A percentile compares a stretch with the other conserved stretches of the same genome.
Evolutionary conservation across 768 basidiomycete genomes (phyloP).

Genomic region (Tricholoma matsutake): DNA sequence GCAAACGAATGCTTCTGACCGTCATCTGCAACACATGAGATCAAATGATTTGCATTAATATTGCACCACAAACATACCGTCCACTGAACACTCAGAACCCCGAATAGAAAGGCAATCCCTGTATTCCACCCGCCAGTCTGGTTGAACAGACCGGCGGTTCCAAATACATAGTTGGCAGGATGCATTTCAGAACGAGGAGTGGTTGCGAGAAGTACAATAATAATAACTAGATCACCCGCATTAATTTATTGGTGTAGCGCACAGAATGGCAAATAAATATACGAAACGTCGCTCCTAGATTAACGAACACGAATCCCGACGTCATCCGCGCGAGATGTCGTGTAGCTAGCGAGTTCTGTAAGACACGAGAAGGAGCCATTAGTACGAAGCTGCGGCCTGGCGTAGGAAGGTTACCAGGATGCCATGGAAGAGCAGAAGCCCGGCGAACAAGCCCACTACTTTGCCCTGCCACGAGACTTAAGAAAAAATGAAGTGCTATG

Average conservation of each 20-base stretch:
- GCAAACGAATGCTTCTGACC: conserved; percentile 28
- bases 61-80: conserved; percentile 46
- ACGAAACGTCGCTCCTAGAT: conserved; percentile 76
- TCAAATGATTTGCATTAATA: conserved; percentile 1
- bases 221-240: conserved; percentile 53
- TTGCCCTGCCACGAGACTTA: conserved; percentile 43
- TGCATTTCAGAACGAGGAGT: conserved; percentile 79
- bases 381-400: not conserved
- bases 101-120: conserved; percentile 82
- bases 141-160: conserved; percentile 69
- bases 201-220: conserved; percentile 77
- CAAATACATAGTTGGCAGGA: conserved; percentile 76
- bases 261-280: conserved; percentile 18
- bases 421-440: conserved; percentile 76
- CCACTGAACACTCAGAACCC: conserved; percentile 85
- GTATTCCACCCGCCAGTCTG: conserved; percentile 76
- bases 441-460: conserved; percentile 74
- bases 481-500: not conserved
- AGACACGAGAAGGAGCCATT: conserved; percentile 3
- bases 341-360: conserved; percentile 69
- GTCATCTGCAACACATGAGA: conserved; percentile 47
- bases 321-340: conserved; percentile 73
- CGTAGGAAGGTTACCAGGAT: conserved; percentile 43
- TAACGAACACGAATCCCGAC: conserved; percentile 79
- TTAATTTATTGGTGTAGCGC: conserved; percentile 3